Conservation (phyloP, 1,284 basidiomycete species). For the Cutaneotrichosporon cavernicola region DNA sequence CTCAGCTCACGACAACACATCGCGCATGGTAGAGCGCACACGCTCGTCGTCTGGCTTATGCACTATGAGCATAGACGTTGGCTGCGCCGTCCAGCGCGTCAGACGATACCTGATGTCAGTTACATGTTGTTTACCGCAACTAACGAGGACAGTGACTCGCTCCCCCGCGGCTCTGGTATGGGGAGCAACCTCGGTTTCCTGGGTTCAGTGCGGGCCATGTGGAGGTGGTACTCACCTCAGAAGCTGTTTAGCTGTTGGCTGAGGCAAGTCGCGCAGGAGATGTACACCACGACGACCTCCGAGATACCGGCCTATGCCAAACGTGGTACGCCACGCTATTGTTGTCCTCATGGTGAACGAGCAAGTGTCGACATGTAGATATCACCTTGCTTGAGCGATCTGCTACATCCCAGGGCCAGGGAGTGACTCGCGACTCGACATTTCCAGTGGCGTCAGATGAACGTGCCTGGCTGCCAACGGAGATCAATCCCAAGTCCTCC, state of each 20-base stretch:
- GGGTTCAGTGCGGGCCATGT: slow-evolving; percentile 17
- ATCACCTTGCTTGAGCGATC: not conserved
- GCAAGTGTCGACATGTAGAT: not conserved
- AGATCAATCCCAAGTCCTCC: not conserved
- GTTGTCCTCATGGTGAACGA: slow-evolving; percentile 4
- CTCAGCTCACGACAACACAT: slow-evolving; percentile 49
- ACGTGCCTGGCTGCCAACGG: not conserved
- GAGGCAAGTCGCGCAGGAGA: slow-evolving; percentile 33
- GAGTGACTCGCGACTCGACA: not conserved
- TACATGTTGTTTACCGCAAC: not conserved
- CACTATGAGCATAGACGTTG: slow-evolving; percentile 55
- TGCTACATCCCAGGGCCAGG: not conserved
- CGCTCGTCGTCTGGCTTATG: slow-evolving; percentile 56
- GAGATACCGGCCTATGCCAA: not conserved
- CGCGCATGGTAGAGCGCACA: slow-evolving; percentile 52
- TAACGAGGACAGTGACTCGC: not conserved
- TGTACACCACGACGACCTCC: slow-evolving; percentile 25
- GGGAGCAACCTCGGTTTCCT: slow-evolving; percentile 20
- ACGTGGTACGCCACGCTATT: not conserved
- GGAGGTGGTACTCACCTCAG: slow-evolving; percentile 26
- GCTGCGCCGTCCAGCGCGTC: slow-evolving; percentile 39
- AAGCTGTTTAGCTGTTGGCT: slow-evolving; percentile 24
- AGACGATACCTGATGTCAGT: slow-evolving; percentile 31
- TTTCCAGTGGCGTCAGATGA: not conserved
- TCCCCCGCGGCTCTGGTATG: slow-evolving; percentile 1